Percentiles rank a stretch among this genome's conserved stretches.
Evolutionary conservation across 129 eudicot genomes (phyloP).

Genomic region (Lactuca sativa): DNA sequence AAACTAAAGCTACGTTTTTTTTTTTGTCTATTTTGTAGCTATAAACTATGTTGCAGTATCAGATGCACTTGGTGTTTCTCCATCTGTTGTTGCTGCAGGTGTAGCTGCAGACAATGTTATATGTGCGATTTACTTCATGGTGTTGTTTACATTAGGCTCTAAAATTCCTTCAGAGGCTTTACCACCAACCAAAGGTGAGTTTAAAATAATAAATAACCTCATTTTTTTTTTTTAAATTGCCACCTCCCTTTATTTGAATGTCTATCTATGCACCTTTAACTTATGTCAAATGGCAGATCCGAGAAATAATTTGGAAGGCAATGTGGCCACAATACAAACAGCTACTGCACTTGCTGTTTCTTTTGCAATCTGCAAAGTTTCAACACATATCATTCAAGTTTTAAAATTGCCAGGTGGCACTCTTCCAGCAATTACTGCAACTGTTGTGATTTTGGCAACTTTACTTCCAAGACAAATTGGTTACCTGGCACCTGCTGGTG

Average conservation of each 20-base stretch:
- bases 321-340: constrained; percentile 49
- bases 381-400: constrained; percentile 33
- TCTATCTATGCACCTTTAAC: constrained; percentile 4
- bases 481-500: constrained; percentile 77
- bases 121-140: constrained; percentile 70
- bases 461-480: constrained; percentile 58
- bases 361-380: constrained; percentile 70
- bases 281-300: constrained; percentile 42
- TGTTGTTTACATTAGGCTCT: constrained; percentile 72
- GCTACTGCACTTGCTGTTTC: constrained; percentile 72
- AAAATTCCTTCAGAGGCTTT: constrained; percentile 68
- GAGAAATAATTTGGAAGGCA: constrained; percentile 27
- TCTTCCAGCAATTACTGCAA: constrained; percentile 72
- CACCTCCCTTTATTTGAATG: constrained; percentile 2
- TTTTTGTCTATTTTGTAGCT: constrained; percentile 49
- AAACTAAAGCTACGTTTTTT: not conserved
- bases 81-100: constrained; percentile 87
- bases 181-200: constrained; percentile 38
- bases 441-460: constrained; percentile 70
- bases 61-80: constrained; percentile 68
- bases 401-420: constrained; percentile 56
- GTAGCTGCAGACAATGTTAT: constrained; percentile 93
- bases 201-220: not conserved
- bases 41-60: constrained; percentile 79
- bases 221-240: not conserved